Evolutionary conservation across 768 basidiomycete species (phyloP), one percentile per base, ranked within the genome.

Genomic region (Coprinopsis cinerea): DNA sequence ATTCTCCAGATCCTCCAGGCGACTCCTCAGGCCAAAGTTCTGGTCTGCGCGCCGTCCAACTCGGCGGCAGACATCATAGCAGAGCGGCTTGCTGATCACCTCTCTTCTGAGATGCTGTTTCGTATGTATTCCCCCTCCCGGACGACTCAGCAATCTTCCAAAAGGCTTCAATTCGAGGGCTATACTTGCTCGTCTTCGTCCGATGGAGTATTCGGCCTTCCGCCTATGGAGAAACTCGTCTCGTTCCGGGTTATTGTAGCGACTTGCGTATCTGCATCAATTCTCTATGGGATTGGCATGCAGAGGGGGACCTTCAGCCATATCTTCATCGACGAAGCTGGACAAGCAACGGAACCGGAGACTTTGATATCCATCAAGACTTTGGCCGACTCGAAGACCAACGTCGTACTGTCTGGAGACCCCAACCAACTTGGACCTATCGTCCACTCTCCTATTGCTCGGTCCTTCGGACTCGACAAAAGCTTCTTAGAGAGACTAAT

Each of bases 401-500:
- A 78, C 42, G 62, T 87, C 22, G 61, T 87, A 2, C 67, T 88
- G 0, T 77, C 82, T 1, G 85, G 85, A 0, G 85, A 88, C 56
- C 84, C 79, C 0, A 83, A 81, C 62, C 85, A 87, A 56, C 69
- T 87, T 7, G 83, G 85, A 0, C 85, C 85, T 0, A 78, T 86
- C 49, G 76, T 87, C 44, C 72, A 77, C 1, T 85, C 83, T 0
- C 53, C 55, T 1, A 67, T 83, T 34, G 84, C 83, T 1, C 67
- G 73, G 15, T 67, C 70, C 27, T 66, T 87, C 2, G 82, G 81
- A 0, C 61, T 87, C 2, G 77, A 77, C 52, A 70, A 56, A 18
- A 85, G 83, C 53, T 86, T 78, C 51, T 59, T 87, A 23, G 82
- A 85, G 56, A 68, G 85, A 7, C 57, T 82, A 20, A 81, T 81